Conservation (phyloP, 1,284 basidiomycete genomes). For the Puccinia hordei region DNA sequence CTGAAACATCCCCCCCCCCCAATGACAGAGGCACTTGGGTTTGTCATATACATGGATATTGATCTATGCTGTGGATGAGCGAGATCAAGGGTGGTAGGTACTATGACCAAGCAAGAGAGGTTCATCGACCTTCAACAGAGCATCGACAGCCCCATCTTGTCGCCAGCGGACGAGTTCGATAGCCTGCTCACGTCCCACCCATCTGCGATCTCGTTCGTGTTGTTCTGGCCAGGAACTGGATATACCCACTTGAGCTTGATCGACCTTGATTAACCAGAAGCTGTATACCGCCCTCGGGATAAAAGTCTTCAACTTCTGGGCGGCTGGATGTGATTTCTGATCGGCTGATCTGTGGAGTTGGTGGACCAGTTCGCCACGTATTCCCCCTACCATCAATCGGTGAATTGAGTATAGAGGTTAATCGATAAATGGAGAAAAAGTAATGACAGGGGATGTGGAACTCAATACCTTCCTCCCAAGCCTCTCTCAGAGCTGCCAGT, state of each 20-base stretch:
- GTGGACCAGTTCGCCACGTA: conserved; percentile 12
- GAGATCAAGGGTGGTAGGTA: neutral
- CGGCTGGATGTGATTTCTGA: conserved; percentile 15
- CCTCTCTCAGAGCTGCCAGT: conserved; percentile 22
- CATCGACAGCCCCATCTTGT: conserved; percentile 36
- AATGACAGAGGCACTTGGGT: too few species aligned
- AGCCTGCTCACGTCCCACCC: conserved; percentile 17
- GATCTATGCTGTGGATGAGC: too few species aligned
- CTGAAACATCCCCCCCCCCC: too few species aligned
- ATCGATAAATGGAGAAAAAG: neutral
- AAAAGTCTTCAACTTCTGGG: neutral
- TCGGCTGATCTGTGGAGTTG: conserved; percentile 8
- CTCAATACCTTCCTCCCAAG: conserved; percentile 44
- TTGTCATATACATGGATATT: too few species aligned
- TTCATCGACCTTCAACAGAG: conserved; percentile 28
- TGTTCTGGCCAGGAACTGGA: conserved; percentile 26
- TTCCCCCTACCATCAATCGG: conserved; percentile 17
- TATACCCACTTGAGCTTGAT: neutral
- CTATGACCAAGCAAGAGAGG: neutral
- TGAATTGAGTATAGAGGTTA: neutral
- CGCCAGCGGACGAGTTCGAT: conserved; percentile 35
- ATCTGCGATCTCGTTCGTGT: conserved; percentile 19
- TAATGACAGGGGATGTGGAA: neutral
- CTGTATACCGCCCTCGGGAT: conserved; percentile 23
- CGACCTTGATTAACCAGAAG: conserved; percentile 35